Conservation (phyloP, 345 rosid species). For the Aethionema arabicum region DNA sequence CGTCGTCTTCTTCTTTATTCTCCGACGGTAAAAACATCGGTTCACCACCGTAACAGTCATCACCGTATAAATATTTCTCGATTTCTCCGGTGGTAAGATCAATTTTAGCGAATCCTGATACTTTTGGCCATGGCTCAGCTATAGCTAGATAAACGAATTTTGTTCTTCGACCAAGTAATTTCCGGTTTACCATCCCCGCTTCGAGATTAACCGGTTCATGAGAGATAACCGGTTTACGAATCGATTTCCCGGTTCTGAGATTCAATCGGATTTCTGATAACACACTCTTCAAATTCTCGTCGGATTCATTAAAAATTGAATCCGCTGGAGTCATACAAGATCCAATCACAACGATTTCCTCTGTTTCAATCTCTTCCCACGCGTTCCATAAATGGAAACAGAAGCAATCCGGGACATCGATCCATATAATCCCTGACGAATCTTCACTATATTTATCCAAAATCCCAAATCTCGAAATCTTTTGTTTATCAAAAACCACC, state of each 20-base stretch:
- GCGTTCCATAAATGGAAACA: slow-evolving; percentile 81
- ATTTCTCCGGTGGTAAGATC: slow-evolving; percentile 51
- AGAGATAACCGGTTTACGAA: slow-evolving; percentile 42
- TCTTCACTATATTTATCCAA: slow-evolving; percentile 47
- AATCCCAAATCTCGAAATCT: slow-evolving; percentile 57
- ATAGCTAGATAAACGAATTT: slow-evolving; percentile 53
- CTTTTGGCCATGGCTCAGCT: slow-evolving; percentile 74
- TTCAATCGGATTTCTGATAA: slow-evolving; percentile 61
- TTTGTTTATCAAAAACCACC: slow-evolving; percentile 57
- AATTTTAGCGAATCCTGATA: slow-evolving; percentile 63
- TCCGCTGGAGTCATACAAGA: slow-evolving; percentile 70
- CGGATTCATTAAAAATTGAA: slow-evolving; percentile 67
- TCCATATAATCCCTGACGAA: slow-evolving; percentile 43
- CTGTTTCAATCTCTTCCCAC: slow-evolving; percentile 68
- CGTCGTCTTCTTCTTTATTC: slow-evolving; percentile 42
- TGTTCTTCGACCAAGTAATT: slow-evolving; percentile 54
- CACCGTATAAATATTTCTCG: slow-evolving; percentile 48
- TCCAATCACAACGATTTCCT: slow-evolving; percentile 65
- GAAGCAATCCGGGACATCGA: slow-evolving; percentile 64
- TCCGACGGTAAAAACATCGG: slow-evolving; percentile 49
- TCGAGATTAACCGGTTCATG: slow-evolving; percentile 57
- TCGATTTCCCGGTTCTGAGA: slow-evolving; percentile 53
- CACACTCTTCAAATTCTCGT: slow-evolving; percentile 51
- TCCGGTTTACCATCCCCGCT: slow-evolving; percentile 69
- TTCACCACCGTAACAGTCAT: slow-evolving; percentile 53